phyloP scores from a whole-genome alignment of 139 green algal genomes.

The Chlamydomonas sphaeroides region DNA sequence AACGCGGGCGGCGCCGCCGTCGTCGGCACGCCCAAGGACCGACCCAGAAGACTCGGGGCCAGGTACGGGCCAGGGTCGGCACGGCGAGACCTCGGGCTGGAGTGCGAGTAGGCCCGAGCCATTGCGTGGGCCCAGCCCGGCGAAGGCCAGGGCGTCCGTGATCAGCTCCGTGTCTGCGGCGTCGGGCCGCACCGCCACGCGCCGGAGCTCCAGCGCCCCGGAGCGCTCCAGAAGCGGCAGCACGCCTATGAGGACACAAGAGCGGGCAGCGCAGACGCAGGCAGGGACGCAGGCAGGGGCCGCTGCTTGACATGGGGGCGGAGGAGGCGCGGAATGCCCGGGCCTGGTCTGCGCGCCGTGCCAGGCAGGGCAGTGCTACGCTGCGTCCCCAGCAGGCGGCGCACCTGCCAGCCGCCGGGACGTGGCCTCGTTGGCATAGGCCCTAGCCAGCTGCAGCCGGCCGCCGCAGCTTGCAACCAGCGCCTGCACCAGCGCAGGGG shows the following conservation, averaged over 20 bases:
- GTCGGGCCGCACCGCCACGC: slow-evolving; percentile 12
- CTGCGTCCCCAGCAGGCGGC: no score
- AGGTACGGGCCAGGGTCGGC: background rate
- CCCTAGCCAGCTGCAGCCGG: background rate
- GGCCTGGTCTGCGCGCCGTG: no score
- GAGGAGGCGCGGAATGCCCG: no score
- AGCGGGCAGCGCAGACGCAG: background rate
- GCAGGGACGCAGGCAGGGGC: no score
- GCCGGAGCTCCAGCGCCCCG: background rate
- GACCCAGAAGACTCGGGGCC: background rate
- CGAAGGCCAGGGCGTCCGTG: slow-evolving; percentile 14
- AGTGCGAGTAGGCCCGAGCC: no score
- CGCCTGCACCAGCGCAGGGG: no score
- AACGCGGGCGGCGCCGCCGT: no score
- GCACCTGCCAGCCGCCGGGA: background rate
- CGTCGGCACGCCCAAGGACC: no score
- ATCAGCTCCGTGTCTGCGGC: slow-evolving; percentile 14
- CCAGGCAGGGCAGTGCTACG: no score
- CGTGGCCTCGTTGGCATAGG: slow-evolving; percentile 20
- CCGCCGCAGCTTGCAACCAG: background rate
- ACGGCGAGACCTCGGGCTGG: no score
- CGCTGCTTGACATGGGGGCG: no score
- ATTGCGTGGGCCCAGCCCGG: no score
- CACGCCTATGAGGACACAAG: background rate
- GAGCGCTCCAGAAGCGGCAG: slow-evolving; percentile 10